Percentiles rank a stretch among this genome's conserved stretches.
phyloP scores from a whole-genome alignment of 768 basidiomycete genomes.

The Tricholoma terreum region DNA sequence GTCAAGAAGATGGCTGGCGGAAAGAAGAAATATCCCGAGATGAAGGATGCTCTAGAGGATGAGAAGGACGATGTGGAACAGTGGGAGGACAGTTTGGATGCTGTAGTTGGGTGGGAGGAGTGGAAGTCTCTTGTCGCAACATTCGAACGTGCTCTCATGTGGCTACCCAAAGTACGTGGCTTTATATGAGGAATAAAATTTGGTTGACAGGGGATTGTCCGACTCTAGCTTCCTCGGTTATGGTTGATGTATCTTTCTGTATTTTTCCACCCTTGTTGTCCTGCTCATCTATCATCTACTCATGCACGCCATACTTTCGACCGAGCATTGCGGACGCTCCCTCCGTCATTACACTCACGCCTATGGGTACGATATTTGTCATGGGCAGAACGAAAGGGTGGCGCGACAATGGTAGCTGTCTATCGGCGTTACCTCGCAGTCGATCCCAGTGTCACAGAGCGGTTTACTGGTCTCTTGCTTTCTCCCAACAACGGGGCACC shows the following conservation, averaged over 20 bases:
- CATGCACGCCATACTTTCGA: slow-evolving; percentile 95
- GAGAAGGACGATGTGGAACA: slow-evolving; percentile 75
- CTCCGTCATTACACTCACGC: slow-evolving; percentile 87
- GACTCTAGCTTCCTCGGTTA: slow-evolving; percentile 75
- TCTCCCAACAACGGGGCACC: slow-evolving; percentile 52
- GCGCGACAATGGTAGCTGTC: slow-evolving; percentile 70
- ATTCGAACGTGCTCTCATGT: slow-evolving; percentile 93
- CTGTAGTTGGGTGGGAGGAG: slow-evolving; percentile 92
- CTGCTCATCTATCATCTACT: slow-evolving; percentile 76
- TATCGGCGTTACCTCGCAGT: slow-evolving; percentile 88
- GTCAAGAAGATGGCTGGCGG: slow-evolving; percentile 79
- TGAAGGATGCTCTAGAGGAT: slow-evolving; percentile 86
- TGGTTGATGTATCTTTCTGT: slow-evolving; percentile 94
- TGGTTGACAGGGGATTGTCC: slow-evolving; percentile 4
- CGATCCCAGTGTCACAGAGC: slow-evolving; percentile 78
- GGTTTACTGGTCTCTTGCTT: slow-evolving; percentile 69
- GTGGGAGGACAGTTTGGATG: slow-evolving; percentile 86
- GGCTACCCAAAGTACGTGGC: slow-evolving; percentile 78
- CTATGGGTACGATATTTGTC: slow-evolving; percentile 92
- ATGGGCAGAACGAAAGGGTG: slow-evolving; percentile 86
- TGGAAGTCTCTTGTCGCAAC: slow-evolving; percentile 87
- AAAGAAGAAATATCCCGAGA: slow-evolving; percentile 88
- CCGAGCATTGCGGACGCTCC: slow-evolving; percentile 88
- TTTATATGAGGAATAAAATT: neutral
- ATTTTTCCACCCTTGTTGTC: slow-evolving; percentile 87